Base-by-base conservation (phyloP, 352 stramenopile genomes). In the Globisporangium irregulare region DNA sequence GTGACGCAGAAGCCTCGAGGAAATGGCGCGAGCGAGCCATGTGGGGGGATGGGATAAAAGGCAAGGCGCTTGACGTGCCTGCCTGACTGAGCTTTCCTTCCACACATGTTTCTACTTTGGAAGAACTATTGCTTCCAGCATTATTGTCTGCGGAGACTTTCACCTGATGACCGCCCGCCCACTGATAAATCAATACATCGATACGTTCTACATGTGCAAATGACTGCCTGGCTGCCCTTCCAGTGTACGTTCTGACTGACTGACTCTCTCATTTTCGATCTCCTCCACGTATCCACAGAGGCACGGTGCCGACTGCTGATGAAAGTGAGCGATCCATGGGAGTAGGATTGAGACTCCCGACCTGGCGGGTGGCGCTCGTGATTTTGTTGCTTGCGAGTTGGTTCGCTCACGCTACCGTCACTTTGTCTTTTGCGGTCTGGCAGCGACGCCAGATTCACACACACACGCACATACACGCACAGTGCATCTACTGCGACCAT, bases 401-500 rank as follows among this genome's bases (percentile, higher is more conserved):
- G 15, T 41, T 25, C 25, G 24, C 54, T 59, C n/a, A 43, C 29
- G 8, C 25, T 12, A 18, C 0, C 41, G 3, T 46, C 59, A 66
- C 46, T 66, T 58, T 36, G 32, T 46, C 43, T 46, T 58, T 66
- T 66, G 27, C 60, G 41, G 5, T 22, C 27, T 14, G 36, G 29
- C 18, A n/a, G 18, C 43, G 36, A 43, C 36, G 9, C 18, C 36
- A 46, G 22, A 27, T 18, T 32, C 34, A 29, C 18, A 25, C 36
- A 27, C 57, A 34, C n/a, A 6, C n/a, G 2, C 38, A 12, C 38
- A n/a, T n/a, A 2, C 25, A 27, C 25, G 25, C 25, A 46, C 38
- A 20, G 12, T 5, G 38, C 38, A 34, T 34, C 14, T n/a, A 20
- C 41, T 8, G 5, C 4, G 3, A 15, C 18, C 15, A 50, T 20